Percentiles rank a stretch among this genome's conserved stretches.
Conservation (phyloP, 1,284 basidiomycete species). For the Sporisorium scitamineum region DNA sequence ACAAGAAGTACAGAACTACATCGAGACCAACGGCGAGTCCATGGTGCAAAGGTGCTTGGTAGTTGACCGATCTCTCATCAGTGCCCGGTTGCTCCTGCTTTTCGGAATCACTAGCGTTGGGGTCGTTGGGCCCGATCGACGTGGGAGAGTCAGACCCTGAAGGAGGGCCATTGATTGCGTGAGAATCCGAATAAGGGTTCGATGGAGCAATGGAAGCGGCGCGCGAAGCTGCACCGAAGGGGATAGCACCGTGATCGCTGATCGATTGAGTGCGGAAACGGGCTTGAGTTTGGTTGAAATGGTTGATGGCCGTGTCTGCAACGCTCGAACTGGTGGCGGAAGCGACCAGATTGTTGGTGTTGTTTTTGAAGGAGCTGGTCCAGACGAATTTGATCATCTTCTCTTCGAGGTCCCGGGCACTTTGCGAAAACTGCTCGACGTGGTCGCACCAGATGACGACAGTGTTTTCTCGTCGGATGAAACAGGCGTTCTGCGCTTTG, state of each 20-base stretch:
- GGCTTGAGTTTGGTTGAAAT: slow-evolving; percentile 39
- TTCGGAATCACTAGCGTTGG: slow-evolving; percentile 20
- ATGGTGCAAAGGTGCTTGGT: slow-evolving; percentile 82
- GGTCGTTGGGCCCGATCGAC: neutral
- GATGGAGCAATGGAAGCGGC: slow-evolving; percentile 12
- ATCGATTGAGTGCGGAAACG: slow-evolving; percentile 14
- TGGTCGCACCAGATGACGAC: slow-evolving; percentile 82
- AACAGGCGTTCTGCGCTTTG: slow-evolving; percentile 86
- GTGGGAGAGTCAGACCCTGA: neutral
- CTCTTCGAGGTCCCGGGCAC: slow-evolving; percentile 76
- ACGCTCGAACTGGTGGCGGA: slow-evolving; percentile 2
- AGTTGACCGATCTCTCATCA: slow-evolving; percentile 73
- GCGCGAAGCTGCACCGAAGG: slow-evolving; percentile 8
- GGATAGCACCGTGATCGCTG: slow-evolving; percentile 7
- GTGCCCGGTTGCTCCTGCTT: slow-evolving; percentile 17
- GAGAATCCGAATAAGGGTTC: slow-evolving; percentile 31
- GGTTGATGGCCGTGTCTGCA: slow-evolving; percentile 17
- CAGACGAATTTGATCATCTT: slow-evolving; percentile 85
- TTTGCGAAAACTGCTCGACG: slow-evolving; percentile 70
- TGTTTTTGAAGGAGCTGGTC: slow-evolving; percentile 65
- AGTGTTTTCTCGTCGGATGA: slow-evolving; percentile 81
- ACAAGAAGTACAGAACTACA: slow-evolving; percentile 73
- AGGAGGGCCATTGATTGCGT: slow-evolving; percentile 7
- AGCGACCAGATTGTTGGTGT: slow-evolving; percentile 12
- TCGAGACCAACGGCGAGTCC: slow-evolving; percentile 75